A percentile compares a stretch with the other conserved stretches of the same genome.
Evolutionary conservation across 1,284 basidiomycete species (phyloP).

Genomic region (Wolfiporia cocos): DNA sequence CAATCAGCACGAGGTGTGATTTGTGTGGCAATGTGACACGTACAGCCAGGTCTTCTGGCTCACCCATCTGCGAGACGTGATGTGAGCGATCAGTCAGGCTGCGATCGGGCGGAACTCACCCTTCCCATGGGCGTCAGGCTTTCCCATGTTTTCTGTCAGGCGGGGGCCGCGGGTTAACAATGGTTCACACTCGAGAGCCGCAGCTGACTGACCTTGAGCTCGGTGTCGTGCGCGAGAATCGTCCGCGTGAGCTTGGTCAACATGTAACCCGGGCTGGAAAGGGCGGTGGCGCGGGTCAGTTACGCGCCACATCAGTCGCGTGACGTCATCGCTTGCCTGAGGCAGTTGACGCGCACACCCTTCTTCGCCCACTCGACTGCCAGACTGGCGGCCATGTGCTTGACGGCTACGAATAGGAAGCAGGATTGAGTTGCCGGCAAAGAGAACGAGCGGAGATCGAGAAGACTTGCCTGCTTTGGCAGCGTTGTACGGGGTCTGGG

Average conservation of each 20-base stretch:
- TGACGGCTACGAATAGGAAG: constrained; percentile 52
- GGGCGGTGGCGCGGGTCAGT: constrained; percentile 7
- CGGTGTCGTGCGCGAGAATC: constrained; percentile 66
- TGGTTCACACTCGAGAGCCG: too few relatives aligned
- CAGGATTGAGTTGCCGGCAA: constrained; percentile 2
- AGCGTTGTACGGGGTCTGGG: constrained; percentile 95
- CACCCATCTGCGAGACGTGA: constrained; percentile 50
- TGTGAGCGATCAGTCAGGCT: too few relatives aligned
- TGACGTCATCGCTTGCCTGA: constrained; percentile 46
- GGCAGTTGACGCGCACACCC: constrained; percentile 76
- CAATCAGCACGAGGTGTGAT: background rate
- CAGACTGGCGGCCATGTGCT: constrained; percentile 82
- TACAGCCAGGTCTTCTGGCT: constrained; percentile 71
- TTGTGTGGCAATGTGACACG: constrained; percentile 18
- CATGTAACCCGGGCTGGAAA: constrained; percentile 79
- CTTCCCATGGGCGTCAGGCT: constrained; percentile 85
- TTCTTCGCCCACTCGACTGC: constrained; percentile 89
- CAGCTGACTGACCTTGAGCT: constrained; percentile 61
- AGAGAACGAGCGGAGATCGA: background rate
- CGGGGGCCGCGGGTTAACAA: too few relatives aligned
- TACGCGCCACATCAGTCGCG: constrained; percentile 6
- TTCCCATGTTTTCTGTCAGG: constrained; percentile 80
- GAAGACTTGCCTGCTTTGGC: constrained; percentile 68
- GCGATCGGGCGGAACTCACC: constrained; percentile 49
- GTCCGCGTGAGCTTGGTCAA: constrained; percentile 82